Evolutionary conservation across 208 protist genomes (phyloP), one percentile per base, ranked within the genome.

Genomic region (Trypanosoma conorhini): DNA sequence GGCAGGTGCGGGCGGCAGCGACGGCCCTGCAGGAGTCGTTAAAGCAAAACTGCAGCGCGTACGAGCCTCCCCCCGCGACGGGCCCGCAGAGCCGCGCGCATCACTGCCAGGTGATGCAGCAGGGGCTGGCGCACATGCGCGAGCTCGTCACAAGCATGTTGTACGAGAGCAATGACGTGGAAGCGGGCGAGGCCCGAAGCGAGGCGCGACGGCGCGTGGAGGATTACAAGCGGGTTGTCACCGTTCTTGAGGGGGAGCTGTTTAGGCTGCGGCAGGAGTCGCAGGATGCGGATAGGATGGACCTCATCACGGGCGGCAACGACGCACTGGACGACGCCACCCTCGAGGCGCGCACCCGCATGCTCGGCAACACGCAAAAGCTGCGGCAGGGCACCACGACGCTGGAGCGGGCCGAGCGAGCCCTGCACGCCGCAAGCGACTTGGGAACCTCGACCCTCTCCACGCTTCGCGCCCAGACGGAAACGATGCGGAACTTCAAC

Each of bases 91-190:
- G 55, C 42, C 62, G 62, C 31, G 35, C 19, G 7, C 63, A 70
- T 22, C 56, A 58, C 0, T 35, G 15, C 9, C 48, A 70, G 26
- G 33, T 40, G 52, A 33, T 83, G 12, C 79, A 86, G 74, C 83
- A 92, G 55, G 54, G 67, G 24, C 42, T 86, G 19, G 68, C 77
- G 0, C 79, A 87, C 60, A 58, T 84, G 9, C 84, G 86, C 44
- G 83, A 91, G 30, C 35, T 90, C 31, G 28, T 95, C 13, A 91
- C 77, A 13, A 88, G 79, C 56, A 95, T 95, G 89, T 76, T 51
- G 26, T 88, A 89, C 42, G 89, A 95, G 61, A 68, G 79, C 58
- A 81, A 78, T 26, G 87, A 89, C 48, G 51, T 88, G 1, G 67
- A 38, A 21, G 5, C 40, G 4, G 56, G 71, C 0, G 62, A 38